A percentile compares a stretch with the other conserved stretches of the same genome.
Evolutionary conservation across 1,139 yeast genomes (phyloP).

Genomic region (Schizosaccharomyces versatilis): DNA sequence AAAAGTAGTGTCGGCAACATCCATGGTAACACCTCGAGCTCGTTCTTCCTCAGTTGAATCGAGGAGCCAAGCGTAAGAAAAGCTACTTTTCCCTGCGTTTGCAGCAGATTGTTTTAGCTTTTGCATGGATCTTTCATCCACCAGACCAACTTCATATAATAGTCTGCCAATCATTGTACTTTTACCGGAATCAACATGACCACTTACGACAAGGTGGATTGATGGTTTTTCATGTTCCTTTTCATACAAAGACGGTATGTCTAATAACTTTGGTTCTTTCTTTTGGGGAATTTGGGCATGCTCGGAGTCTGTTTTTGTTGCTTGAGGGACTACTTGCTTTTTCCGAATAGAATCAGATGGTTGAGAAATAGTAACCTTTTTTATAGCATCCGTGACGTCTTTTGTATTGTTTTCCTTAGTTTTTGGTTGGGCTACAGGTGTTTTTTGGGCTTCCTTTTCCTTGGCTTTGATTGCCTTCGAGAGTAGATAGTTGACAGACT

Average conservation of each 20-base stretch:
- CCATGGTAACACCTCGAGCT: constrained; percentile 66
- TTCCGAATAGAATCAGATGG: too few species aligned
- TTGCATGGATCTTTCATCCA: constrained; percentile 54
- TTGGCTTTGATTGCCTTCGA: constrained; percentile 17
- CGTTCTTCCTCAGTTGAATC: constrained; percentile 90
- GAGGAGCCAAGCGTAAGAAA: constrained; percentile 93
- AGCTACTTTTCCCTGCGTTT: constrained; percentile 68
- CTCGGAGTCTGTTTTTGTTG: constrained; percentile 4
- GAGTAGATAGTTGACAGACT: constrained; percentile 33
- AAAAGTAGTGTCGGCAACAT: constrained; percentile 65
- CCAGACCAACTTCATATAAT: constrained; percentile 57
- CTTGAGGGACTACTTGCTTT: not conserved
- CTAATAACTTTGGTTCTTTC: constrained; percentile 3
- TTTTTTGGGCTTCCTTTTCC: constrained; percentile 8
- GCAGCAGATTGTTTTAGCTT: constrained; percentile 65
- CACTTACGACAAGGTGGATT: constrained; percentile 51
- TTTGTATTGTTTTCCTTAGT: not conserved
- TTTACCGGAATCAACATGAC: constrained; percentile 97
- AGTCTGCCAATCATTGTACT: constrained; percentile 85
- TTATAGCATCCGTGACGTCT: constrained; percentile 4
- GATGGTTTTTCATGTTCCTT: constrained; percentile 31
- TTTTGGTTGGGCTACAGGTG: constrained; percentile 10
- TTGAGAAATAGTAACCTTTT: too few species aligned
- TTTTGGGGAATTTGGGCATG: not conserved
- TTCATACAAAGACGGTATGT: constrained; percentile 9